Evolutionary conservation across 2,329 filamentous ascomycete species (phyloP).

Genomic region (Exserohilum rostratum): DNA sequence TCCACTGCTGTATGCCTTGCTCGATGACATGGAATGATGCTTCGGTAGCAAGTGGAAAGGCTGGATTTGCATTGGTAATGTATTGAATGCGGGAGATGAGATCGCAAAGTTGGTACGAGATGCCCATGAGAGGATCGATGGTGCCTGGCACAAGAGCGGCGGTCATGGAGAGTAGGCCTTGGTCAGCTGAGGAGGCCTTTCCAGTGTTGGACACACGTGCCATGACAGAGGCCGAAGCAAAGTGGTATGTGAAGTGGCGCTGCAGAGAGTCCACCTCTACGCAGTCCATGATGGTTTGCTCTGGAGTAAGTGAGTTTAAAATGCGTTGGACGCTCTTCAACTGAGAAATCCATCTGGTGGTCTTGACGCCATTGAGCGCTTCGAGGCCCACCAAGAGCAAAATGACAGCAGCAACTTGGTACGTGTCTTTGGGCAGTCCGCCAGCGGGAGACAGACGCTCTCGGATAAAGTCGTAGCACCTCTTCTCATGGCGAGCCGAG

Average conservation of each 20-base stretch:
- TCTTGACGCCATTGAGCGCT: conserved; percentile 43
- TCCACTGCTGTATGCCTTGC: conserved; percentile 40
- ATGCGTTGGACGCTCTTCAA: conserved; percentile 42
- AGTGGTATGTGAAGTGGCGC: conserved; percentile 47
- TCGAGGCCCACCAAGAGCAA: conserved; percentile 44
- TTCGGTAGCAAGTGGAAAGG: conserved; percentile 42
- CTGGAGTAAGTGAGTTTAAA: conserved; percentile 31
- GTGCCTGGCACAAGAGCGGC: conserved; percentile 29
- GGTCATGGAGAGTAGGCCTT: conserved; percentile 26
- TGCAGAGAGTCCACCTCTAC: conserved; percentile 44
- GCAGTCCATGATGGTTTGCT: conserved; percentile 32
- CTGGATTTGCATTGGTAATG: conserved; percentile 38
- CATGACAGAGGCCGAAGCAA: conserved; percentile 46
- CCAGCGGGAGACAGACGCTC: conserved; percentile 37
- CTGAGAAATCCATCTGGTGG: conserved; percentile 45
- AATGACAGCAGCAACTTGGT: conserved; percentile 43
- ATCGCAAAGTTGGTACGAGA: conserved; percentile 43
- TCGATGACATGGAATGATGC: conserved; percentile 43
- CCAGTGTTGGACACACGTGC: conserved; percentile 31
- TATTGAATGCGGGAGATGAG: conserved; percentile 45
- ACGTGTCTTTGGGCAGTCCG: conserved; percentile 34
- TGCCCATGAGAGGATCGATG: conserved; percentile 47
- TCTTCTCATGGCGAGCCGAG: conserved; percentile 40
- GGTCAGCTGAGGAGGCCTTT: conserved; percentile 22
- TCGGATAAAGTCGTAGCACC: conserved; percentile 42